A percentile compares a stretch with the other conserved stretches of the same genome.
These are phyloP conservation scores for Verticillium tricorpus DNA, from an alignment of 2,329 filamentous ascomycete genomes.

Conservation along the genomic window DNA sequence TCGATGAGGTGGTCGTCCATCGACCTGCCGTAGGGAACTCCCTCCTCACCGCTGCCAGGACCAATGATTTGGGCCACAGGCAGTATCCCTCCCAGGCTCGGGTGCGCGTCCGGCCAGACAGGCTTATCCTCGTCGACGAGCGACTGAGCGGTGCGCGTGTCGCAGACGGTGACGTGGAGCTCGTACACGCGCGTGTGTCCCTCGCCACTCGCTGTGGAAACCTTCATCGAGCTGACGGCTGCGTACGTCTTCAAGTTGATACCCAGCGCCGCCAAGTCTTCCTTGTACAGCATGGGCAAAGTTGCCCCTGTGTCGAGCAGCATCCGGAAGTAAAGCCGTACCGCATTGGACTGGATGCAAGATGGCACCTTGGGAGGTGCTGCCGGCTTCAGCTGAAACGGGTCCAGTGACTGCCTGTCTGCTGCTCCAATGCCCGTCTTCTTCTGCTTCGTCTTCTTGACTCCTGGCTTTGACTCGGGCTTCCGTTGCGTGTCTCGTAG, in stretches of 20 bases:
- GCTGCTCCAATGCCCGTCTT: background rate
- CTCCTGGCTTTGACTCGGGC: background rate
- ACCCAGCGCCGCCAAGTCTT: slow-evolving; percentile 28
- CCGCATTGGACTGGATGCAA: slow-evolving; percentile 14
- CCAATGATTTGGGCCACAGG: slow-evolving; percentile 10
- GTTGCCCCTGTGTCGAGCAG: slow-evolving; percentile 40
- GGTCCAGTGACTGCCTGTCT: background rate
- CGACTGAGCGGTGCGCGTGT: slow-evolving; percentile 19
- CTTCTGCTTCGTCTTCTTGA: background rate
- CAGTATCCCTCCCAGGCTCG: slow-evolving; percentile 10
- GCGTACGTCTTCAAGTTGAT: slow-evolving; percentile 28
- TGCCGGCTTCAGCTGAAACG: background rate
- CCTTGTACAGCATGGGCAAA: slow-evolving; percentile 28
- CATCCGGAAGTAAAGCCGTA: slow-evolving; percentile 24
- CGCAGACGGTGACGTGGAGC: slow-evolving; percentile 25
- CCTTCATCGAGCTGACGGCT: slow-evolving; percentile 26
- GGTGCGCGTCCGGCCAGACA: slow-evolving; percentile 13
- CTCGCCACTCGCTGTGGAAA: slow-evolving; percentile 13
- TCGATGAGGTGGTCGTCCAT: background rate
- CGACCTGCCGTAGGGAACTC: background rate
- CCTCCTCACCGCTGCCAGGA: background rate
- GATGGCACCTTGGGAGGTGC: background rate
- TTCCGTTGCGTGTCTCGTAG: background rate
- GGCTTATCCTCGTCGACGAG: slow-evolving; percentile 16
- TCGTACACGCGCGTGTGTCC: slow-evolving; percentile 25